These are phyloP conservation scores for Cerrena zonata DNA, from an alignment of 1,284 basidiomycete species.

Conservation along the genomic window DNA sequence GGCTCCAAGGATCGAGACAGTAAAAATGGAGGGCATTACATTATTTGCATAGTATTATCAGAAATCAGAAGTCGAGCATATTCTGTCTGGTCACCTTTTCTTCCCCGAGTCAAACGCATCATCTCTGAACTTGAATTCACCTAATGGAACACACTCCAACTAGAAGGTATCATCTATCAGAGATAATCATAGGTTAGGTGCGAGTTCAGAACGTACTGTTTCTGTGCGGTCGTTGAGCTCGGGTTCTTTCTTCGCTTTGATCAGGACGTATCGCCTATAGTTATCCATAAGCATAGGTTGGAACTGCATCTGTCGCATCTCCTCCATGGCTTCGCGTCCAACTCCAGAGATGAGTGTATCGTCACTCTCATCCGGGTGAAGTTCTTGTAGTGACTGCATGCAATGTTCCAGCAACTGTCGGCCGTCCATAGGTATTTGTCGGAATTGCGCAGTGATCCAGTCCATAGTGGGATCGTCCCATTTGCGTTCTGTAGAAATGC, in stretches of 20 bases:
- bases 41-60: no score
- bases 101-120: conserved; percentile 30
- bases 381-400: conserved; percentile 33
- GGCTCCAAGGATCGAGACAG: no score
- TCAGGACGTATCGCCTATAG: conserved; percentile 57
- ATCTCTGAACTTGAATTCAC: conserved; percentile 38
- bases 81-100: no score
- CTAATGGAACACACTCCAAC: conserved; percentile 34
- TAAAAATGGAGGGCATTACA: no score
- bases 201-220: conserved; percentile 27
- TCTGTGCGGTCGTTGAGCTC: conserved; percentile 22
- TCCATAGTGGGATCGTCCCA: conserved; percentile 14
- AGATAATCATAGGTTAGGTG: not conserved
- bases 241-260: conserved; percentile 35
- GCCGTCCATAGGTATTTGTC: conserved; percentile 20
- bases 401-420: conserved; percentile 39
- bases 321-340: conserved; percentile 37
- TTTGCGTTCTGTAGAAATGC: conserved; percentile 1
- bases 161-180: conserved; percentile 13
- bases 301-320: conserved; percentile 42
- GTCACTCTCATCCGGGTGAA: conserved; percentile 21
- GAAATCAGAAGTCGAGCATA: no score
- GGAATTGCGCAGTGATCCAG: conserved; percentile 25
- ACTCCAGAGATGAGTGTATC: conserved; percentile 19
- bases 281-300: conserved; percentile 53